Evolutionary conservation across 768 basidiomycete species (phyloP).

Genomic region (Daedaleopsis nitida): DNA sequence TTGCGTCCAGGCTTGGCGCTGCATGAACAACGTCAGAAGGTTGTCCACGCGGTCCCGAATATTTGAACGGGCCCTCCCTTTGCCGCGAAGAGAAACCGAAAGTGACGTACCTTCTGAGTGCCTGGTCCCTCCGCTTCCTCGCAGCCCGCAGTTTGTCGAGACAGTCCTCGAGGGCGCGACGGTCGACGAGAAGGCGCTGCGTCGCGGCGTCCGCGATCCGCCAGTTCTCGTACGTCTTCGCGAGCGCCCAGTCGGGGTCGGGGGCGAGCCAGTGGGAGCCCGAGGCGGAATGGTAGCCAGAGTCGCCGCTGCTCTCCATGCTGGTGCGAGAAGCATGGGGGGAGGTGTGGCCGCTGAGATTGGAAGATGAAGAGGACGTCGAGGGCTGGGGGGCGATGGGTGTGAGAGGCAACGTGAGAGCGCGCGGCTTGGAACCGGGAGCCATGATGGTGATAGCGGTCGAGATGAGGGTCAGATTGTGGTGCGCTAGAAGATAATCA

Average conservation of each 20-base stretch:
- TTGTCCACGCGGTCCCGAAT: too few species aligned
- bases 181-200: slow-evolving; percentile 17
- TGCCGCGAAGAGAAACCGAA: not conserved
- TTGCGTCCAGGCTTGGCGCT: slow-evolving; percentile 14
- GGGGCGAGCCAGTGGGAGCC: slow-evolving; percentile 8
- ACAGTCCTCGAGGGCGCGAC: slow-evolving; percentile 13
- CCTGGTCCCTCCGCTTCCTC: slow-evolving; percentile 3
- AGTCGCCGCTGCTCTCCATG: slow-evolving; percentile 13
- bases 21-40: not conserved
- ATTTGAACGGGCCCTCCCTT: too few species aligned
- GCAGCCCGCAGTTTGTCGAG: slow-evolving; percentile 12
- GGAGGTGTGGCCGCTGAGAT: not conserved
- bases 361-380: not conserved
- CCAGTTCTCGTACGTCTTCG: slow-evolving; percentile 20
- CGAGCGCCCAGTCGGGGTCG: slow-evolving; percentile 15
- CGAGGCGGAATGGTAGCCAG: slow-evolving; percentile 15
- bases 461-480: not conserved
- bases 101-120: slow-evolving; percentile 9
- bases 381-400: not conserved
- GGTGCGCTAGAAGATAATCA: not conserved
- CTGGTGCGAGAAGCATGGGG: not conserved
- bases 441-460: not conserved
- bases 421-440: not conserved
- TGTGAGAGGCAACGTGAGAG: not conserved
- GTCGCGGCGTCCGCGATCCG: slow-evolving; percentile 23